Evolutionary conservation across 495 filamentous ascomycete species (phyloP).

Genomic region (Beverwykella pulmonaria): DNA sequence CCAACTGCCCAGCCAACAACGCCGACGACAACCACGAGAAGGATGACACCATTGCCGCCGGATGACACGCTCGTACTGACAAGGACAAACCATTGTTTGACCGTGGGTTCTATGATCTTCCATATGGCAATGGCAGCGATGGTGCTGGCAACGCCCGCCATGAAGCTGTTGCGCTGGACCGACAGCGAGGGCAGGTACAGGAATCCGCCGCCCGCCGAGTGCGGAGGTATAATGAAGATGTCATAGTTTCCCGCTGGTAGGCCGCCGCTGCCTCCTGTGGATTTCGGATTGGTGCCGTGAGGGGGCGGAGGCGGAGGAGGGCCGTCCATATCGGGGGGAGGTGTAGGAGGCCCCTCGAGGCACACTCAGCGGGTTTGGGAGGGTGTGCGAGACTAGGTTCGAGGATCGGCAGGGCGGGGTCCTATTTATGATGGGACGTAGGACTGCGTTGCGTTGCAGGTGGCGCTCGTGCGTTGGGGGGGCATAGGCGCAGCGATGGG

Average conservation of each 20-base stretch:
- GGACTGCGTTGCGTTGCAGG: not conserved
- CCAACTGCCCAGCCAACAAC: constrained; percentile 76
- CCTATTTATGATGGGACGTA: constrained; percentile 2
- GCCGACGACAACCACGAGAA: constrained; percentile 68
- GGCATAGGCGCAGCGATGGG: constrained; percentile 22
- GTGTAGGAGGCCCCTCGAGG: constrained; percentile 21
- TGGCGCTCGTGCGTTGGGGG: constrained; percentile 30
- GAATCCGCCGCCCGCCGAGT: constrained; percentile 87
- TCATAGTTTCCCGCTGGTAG: constrained; percentile 87
- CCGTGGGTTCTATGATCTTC: constrained; percentile 66
- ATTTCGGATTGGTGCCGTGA: constrained; percentile 44
- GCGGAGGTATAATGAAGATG: constrained; percentile 95
- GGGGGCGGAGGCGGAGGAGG: constrained; percentile 48
- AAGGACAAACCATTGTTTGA: constrained; percentile 68
- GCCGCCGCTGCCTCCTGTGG: constrained; percentile 54
- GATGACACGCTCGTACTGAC: constrained; percentile 58
- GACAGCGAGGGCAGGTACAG: constrained; percentile 89
- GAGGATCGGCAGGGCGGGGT: not conserved
- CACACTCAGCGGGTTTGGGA: not conserved
- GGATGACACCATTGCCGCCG: constrained; percentile 61
- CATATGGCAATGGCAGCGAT: constrained; percentile 67
- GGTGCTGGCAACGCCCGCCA: constrained; percentile 77
- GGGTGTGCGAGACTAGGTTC: not conserved
- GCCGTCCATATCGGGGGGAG: constrained; percentile 32
- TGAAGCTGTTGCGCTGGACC: constrained; percentile 85